A percentile compares a stretch with the other conserved stretches of the same genome.
These are phyloP conservation scores for Aleurites moluccanus DNA, from an alignment of 441 rosid genomes.

Conservation along the genomic window DNA sequence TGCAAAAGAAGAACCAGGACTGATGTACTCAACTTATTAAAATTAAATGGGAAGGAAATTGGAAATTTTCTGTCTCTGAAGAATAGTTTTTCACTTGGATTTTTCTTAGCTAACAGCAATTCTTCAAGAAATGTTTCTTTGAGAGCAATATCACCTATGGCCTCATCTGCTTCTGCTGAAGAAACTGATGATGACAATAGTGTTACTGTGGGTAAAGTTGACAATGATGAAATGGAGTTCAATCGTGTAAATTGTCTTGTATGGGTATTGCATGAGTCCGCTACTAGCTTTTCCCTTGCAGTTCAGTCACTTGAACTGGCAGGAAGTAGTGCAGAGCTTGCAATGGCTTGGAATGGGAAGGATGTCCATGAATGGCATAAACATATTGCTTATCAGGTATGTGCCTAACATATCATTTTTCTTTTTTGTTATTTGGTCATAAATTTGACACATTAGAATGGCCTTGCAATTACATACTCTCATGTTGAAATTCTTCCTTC, in stretches of 20 bases:
- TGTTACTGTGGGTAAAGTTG: slow-evolving; percentile 25
- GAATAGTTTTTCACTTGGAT: slow-evolving; percentile 22
- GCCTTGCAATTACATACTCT: neutral
- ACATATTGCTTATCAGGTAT: slow-evolving; percentile 51
- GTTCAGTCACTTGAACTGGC: slow-evolving; percentile 48
- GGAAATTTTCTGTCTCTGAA: slow-evolving; percentile 22
- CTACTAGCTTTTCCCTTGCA: slow-evolving; percentile 52
- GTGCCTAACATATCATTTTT: slow-evolving; percentile 1
- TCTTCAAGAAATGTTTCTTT: slow-evolving; percentile 28
- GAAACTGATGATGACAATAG: slow-evolving; percentile 31
- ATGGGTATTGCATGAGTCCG: slow-evolving; percentile 62
- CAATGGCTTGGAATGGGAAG: slow-evolving; percentile 73
- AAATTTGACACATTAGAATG: neutral
- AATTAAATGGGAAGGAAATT: slow-evolving; percentile 29
- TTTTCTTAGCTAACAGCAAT: slow-evolving; percentile 17
- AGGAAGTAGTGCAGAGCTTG: slow-evolving; percentile 49
- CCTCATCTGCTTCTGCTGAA: slow-evolving; percentile 32
- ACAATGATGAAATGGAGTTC: slow-evolving; percentile 33
- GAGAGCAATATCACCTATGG: slow-evolving; percentile 34
- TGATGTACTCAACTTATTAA: slow-evolving; percentile 24
- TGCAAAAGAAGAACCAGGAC: slow-evolving; percentile 22
- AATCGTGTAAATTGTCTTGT: slow-evolving; percentile 56
- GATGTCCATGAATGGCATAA: slow-evolving; percentile 69
- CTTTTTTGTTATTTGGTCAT: neutral
- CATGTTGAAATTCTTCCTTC: neutral